Conservation (phyloP, 225 moss, liverwort and hornwort genomes). For the Neckera pumila region DNA sequence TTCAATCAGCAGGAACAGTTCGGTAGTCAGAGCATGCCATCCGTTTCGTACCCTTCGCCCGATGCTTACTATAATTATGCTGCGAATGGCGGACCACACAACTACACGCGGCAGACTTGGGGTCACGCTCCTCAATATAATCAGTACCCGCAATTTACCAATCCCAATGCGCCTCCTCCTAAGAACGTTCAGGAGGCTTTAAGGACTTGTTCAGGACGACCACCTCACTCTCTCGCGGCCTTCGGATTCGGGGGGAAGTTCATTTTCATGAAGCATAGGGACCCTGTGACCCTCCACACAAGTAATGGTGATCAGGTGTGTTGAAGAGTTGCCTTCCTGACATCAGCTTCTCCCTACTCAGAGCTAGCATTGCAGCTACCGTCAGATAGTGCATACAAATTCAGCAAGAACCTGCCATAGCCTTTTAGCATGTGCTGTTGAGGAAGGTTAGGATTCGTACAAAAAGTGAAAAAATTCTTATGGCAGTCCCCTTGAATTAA, state of each 20-base stretch:
- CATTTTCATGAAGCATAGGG: constrained; percentile 69
- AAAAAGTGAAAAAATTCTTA: neutral
- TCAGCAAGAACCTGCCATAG: neutral
- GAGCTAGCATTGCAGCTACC: neutral
- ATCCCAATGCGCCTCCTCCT: constrained; percentile 58
- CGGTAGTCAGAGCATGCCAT: neutral
- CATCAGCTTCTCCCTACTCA: neutral
- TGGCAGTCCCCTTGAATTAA: neutral
- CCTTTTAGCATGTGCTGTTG: constrained; percentile 4
- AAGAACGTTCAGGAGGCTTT: constrained; percentile 62
- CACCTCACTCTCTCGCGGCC: constrained; percentile 54
- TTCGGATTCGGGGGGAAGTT: constrained; percentile 84
- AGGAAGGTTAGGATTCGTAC: neutral
- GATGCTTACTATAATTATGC: constrained; percentile 12
- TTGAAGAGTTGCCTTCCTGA: neutral
- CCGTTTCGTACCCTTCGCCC: constrained; percentile 7
- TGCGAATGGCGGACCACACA: constrained; percentile 2
- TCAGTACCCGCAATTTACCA: constrained; percentile 27
- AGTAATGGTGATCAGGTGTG: constrained; percentile 70
- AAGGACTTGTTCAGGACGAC: constrained; percentile 73
- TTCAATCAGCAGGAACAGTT: constrained; percentile 2
- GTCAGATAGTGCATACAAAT: neutral
- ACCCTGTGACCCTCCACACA: constrained; percentile 63
- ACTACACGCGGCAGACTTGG: constrained; percentile 19
- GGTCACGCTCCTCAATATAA: constrained; percentile 28